These are phyloP conservation scores for Rhizoclosmatium sp. DNA, from an alignment of 192 early-diverging fungal species.

Conservation along the genomic window DNA sequence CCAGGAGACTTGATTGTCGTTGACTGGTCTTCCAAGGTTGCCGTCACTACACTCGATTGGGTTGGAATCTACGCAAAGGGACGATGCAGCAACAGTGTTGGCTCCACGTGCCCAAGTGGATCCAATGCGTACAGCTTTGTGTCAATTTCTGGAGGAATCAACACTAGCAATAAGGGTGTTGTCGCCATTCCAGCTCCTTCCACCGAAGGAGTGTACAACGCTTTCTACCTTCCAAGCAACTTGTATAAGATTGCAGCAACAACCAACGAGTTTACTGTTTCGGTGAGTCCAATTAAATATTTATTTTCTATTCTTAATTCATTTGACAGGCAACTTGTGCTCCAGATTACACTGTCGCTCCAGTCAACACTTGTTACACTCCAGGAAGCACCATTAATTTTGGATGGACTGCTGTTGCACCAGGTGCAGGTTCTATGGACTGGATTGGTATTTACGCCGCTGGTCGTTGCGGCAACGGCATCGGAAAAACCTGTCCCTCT, in stretches of 20 bases:
- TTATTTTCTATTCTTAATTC: background rate
- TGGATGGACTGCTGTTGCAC: background rate
- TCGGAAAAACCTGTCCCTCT: background rate
- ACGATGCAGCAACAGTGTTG: background rate
- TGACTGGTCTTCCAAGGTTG: background rate
- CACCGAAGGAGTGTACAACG: background rate
- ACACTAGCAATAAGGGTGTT: background rate
- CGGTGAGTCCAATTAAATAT: background rate
- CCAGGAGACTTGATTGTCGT: constrained; percentile 13
- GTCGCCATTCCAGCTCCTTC: background rate
- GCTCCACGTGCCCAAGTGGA: background rate
- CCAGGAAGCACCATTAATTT: background rate
- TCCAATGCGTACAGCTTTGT: background rate
- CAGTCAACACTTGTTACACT: background rate
- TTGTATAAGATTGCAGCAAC: background rate
- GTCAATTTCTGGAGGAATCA: background rate
- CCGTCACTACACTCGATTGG: constrained; percentile 9
- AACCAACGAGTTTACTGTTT: background rate
- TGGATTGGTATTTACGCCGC: background rate
- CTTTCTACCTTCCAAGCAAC: background rate
- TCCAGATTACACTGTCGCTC: background rate
- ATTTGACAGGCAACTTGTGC: background rate
- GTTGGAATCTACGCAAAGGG: background rate
- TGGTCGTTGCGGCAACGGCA: background rate
- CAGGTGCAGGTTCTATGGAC: background rate